These are phyloP conservation scores for Salix caprea DNA, from an alignment of 345 rosid genomes.

Conservation along the genomic window DNA sequence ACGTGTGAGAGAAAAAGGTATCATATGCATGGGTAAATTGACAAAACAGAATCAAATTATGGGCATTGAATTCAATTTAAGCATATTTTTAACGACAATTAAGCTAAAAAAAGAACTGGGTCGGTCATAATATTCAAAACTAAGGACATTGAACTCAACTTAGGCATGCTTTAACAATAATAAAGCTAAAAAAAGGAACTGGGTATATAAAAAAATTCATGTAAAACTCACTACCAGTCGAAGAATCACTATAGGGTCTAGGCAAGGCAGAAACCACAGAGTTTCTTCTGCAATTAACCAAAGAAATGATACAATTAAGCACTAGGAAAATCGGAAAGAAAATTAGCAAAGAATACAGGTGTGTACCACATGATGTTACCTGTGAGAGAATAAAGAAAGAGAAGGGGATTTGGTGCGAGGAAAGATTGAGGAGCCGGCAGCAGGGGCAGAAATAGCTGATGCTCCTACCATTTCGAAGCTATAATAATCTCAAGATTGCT, in stretches of 20 bases:
- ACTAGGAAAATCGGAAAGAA: not conserved
- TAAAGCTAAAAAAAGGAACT: constrained; percentile 6
- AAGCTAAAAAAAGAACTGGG: not conserved
- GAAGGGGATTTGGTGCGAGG: constrained; percentile 26
- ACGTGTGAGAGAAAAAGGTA: not conserved
- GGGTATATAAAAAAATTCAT: constrained; percentile 4
- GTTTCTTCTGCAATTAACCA: constrained; percentile 31
- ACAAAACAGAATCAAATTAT: not conserved
- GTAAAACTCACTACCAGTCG: constrained; percentile 23
- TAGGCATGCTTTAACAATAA: not conserved
- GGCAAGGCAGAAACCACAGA: constrained; percentile 38
- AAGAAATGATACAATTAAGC: not conserved
- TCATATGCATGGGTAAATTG: not conserved
- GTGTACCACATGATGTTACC: constrained; percentile 22
- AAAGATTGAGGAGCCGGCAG: constrained; percentile 26
- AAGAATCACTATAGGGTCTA: constrained; percentile 36
- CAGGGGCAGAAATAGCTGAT: constrained; percentile 39
- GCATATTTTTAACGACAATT: not conserved
- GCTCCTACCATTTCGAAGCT: constrained; percentile 36
- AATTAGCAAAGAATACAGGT: not conserved
- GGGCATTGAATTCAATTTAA: not conserved
- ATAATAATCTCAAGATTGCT: not conserved
- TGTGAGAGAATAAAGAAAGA: constrained; percentile 22
- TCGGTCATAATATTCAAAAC: not conserved
- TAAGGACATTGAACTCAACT: not conserved